Percentiles rank a stretch among this genome's conserved stretches.
Conservation (phyloP, 192 early-diverging fungal genomes). For the Paraglomus brasilianum region DNA sequence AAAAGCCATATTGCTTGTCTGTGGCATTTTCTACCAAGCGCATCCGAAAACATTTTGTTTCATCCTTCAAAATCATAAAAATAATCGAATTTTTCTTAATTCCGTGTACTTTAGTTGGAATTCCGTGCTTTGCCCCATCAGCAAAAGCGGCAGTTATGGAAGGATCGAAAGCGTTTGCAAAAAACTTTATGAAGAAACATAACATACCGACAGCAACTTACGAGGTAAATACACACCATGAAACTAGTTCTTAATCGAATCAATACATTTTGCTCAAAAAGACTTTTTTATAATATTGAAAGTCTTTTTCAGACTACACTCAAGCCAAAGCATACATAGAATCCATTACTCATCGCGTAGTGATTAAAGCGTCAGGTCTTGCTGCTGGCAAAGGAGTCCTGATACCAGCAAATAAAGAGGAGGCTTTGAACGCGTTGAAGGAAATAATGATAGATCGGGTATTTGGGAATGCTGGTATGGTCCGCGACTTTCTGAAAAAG, state of each 20-base stretch:
- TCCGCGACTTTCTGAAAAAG: background rate
- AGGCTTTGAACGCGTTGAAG: constrained; percentile 82
- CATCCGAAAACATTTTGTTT: background rate
- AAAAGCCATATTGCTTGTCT: constrained; percentile 43
- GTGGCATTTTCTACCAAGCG: background rate
- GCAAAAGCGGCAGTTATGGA: constrained; percentile 87
- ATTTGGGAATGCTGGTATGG: constrained; percentile 82
- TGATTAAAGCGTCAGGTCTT: constrained; percentile 91
- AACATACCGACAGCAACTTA: constrained; percentile 94
- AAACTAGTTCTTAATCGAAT: background rate
- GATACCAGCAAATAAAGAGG: constrained; percentile 80
- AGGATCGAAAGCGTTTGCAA: constrained; percentile 98
- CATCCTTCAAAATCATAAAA: background rate
- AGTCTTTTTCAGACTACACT: constrained; percentile 79
- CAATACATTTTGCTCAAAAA: background rate
- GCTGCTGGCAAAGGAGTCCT: constrained; percentile 98
- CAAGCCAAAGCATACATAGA: constrained; percentile 67
- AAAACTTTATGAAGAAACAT: constrained; percentile 98
- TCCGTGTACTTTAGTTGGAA: constrained; percentile 58
- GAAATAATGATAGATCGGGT: constrained; percentile 87
- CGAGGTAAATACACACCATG: constrained; percentile 43
- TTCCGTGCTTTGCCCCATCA: constrained; percentile 92
- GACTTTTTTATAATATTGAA: constrained; percentile 4
- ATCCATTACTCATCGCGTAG: constrained; percentile 60
- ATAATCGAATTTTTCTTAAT: constrained; percentile 6